Base-by-base conservation (phyloP, 2,329 filamentous ascomycete genomes). In the Samsoniella hepiali region DNA sequence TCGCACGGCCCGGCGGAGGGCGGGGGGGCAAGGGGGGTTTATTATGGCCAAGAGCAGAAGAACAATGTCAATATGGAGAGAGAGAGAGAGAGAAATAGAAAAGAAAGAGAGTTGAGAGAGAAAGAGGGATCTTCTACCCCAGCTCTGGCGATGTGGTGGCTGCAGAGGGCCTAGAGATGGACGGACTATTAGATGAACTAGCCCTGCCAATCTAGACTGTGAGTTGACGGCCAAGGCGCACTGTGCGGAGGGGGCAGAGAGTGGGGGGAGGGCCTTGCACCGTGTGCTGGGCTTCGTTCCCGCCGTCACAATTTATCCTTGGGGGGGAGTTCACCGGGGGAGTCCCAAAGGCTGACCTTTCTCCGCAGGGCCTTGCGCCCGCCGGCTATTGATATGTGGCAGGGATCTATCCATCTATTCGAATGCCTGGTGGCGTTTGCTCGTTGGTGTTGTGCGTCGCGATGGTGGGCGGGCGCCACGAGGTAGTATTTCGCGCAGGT, bases 111-210 rank as follows among this genome's bases (percentile, higher is more conserved):
- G 22, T 29, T 36, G 27, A 47, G 32, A 40, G 38, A 51, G 22
- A 15, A 31, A 3, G 53, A 38, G 22, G 17, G 31, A 36, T 6
- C 50, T 53, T 36, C 22, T 42, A 56, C 56, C 56, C 56, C 56
- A 29, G 31, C 31, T 29, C 10, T 6, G 4, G n/a, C n/a, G 44
- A 36, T 49, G 31, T 27, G n/a, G 32, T 36, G 56, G 56, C 56
- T 58, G 56, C 44, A 17, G 29, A 9, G 31, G 5, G 42, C 13
- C 42, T 17, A 38, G 22, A 8, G 44, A 31, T 58, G 38, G 56
- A 38, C 17, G 44, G 32, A 58, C 55, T 34, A 44, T 17, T 27
- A 55, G 56, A 58, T 58, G 42, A 45, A 8, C 55, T 47, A 58
- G 31, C 49, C 36, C n/a, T 34, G 50, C 50, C 27, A 11, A 38